Percentiles rank a stretch among this genome's conserved stretches.
These are phyloP conservation scores for Metschnikowia lunata DNA, from an alignment of 805 yeast species.

Conservation along the genomic window DNA sequence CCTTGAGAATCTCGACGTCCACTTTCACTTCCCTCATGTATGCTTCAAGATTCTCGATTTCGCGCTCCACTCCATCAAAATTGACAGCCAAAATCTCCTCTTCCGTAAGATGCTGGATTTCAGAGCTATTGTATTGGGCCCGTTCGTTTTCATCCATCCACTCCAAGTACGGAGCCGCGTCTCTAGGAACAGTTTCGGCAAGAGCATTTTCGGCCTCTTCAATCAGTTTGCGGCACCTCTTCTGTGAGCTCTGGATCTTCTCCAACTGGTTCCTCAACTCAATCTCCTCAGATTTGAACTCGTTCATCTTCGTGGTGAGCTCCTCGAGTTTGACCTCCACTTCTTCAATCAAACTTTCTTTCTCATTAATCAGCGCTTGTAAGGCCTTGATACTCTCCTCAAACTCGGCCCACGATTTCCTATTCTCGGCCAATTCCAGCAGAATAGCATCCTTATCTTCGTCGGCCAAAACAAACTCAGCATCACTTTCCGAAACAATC, in stretches of 20 bases:
- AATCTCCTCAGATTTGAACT: constrained; percentile 59
- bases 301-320: constrained; percentile 46
- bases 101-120: constrained; percentile 42
- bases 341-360: constrained; percentile 37
- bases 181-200: constrained; percentile 46
- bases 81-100: constrained; percentile 51
- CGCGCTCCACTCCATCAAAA: constrained; percentile 44
- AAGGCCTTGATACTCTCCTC: constrained; percentile 23
- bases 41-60: constrained; percentile 51
- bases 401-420: constrained; percentile 14
- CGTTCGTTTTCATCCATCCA: constrained; percentile 46
- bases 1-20: constrained; percentile 71
- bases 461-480: constrained; percentile 37
- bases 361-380: constrained; percentile 36
- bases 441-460: constrained; percentile 22
- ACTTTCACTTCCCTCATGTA: constrained; percentile 54
- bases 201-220: constrained; percentile 39
- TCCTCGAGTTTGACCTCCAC: constrained; percentile 27
- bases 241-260: constrained; percentile 41
- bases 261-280: constrained; percentile 64
- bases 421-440: constrained; percentile 26
- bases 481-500: constrained; percentile 41
- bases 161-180: constrained; percentile 46
- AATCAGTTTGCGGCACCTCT: constrained; percentile 37
- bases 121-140: constrained; percentile 29